Base-by-base conservation (phyloP, 2,329 filamentous ascomycete species). In the Chalaropsis ovoidea region DNA sequence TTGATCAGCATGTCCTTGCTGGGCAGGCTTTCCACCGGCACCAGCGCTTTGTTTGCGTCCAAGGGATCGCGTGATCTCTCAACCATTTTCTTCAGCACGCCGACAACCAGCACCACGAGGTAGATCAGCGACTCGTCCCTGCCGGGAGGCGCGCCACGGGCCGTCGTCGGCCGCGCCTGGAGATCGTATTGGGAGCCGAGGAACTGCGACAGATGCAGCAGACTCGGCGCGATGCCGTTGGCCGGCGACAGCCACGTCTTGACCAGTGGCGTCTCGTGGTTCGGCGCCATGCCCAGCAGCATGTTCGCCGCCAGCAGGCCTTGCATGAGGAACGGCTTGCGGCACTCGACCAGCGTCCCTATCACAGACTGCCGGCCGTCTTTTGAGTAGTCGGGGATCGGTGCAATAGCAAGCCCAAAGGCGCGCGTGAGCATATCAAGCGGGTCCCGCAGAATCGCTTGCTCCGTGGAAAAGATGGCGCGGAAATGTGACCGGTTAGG, bases 251-350 rank as follows among this genome's bases (percentile, higher is more conserved):
- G 81, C 92, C 94, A 97, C 0, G 83, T 80, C 65, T 84, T 84
- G 3, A 92, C 87, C 7, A 96, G 76, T 3, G 84, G 82, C 17
- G 81, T 82, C 69, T 95, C 90, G n/a, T 84, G 80, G 3, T 82
- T 82, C 1, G 87, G 87, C 2, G 85, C 84, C 13, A 96, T 79
- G 10, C 86, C 86, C 0, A 90, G 85, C 2, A 97, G 77, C 63
- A 97, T 95, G 70, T 97, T 92, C 0, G 90, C 92, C 0, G 91
- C 89, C 5, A 97, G 80, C 71, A 97, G 83, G 1, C 91, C 92
- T 76, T 99, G 94, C 82, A 95, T 94, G 11, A 99, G 77, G 71
- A 90, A 87, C 0, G 94, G 88, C 75, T 95, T 96, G 66, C 94
- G 86, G 3, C 84, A 85, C 73, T 96, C 91, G 4, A 94, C 83